These are phyloP conservation scores for Gillenia trifoliata DNA, from an alignment of 306 rosid species.

Conservation along the genomic window DNA sequence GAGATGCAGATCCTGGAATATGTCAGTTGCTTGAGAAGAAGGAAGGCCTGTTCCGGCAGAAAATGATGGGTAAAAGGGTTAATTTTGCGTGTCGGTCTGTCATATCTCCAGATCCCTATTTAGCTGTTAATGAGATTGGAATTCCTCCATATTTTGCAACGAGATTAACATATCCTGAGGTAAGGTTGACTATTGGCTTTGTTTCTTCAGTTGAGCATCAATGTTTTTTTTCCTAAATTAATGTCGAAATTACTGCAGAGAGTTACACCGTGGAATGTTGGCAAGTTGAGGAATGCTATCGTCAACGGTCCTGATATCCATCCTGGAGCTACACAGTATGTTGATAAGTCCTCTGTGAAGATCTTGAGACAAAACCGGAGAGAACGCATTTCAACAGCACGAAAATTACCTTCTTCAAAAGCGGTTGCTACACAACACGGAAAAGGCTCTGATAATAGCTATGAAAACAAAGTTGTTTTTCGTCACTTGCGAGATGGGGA, in stretches of 20 bases:
- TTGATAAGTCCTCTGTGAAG: conserved; percentile 48
- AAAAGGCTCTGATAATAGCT: conserved; percentile 47
- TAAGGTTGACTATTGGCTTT: conserved; percentile 24
- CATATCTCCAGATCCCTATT: conserved; percentile 96
- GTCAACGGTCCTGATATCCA: conserved; percentile 73
- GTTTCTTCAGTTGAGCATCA: background rate
- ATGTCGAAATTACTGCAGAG: conserved; percentile 49
- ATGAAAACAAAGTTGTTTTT: conserved; percentile 78
- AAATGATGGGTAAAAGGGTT: conserved; percentile 99
- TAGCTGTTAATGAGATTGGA: conserved; percentile 97
- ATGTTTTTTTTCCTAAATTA: conserved; percentile 5
- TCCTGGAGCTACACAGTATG: conserved; percentile 88
- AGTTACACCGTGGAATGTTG: conserved; percentile 87
- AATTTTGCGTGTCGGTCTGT: conserved; percentile 97
- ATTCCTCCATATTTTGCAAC: conserved; percentile 90
- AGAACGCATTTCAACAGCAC: conserved; percentile 42
- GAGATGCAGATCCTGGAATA: conserved; percentile 57
- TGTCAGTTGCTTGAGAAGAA: conserved; percentile 93
- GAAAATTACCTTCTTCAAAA: conserved; percentile 71
- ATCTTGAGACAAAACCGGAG: conserved; percentile 39
- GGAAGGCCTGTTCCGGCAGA: conserved; percentile 95
- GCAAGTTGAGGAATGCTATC: conserved; percentile 59
- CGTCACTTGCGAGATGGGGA: conserved; percentile 97
- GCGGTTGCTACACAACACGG: conserved; percentile 65
- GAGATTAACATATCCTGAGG: conserved; percentile 90